Conservation (phyloP, 1,284 basidiomycete species). For the Marasmius sp. region DNA sequence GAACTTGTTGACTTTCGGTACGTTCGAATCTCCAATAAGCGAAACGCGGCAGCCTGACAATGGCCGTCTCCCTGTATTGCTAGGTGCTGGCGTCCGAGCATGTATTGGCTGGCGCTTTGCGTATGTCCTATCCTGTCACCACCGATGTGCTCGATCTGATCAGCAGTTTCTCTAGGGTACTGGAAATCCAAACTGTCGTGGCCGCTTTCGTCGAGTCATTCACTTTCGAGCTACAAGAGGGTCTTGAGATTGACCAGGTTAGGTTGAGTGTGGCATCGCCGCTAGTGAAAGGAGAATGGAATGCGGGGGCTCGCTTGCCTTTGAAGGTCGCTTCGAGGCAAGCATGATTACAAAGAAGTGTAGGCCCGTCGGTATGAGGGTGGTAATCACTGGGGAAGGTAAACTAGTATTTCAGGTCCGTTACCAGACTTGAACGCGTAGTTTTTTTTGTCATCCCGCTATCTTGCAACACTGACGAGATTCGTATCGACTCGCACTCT, state of each 20-base stretch:
- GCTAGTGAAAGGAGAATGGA: neutral
- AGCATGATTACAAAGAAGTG: too few relatives aligned
- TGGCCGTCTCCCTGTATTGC: neutral
- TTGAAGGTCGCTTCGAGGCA: neutral
- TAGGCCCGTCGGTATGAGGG: too few relatives aligned
- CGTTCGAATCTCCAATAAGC: neutral
- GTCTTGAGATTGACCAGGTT: neutral
- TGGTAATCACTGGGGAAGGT: too few relatives aligned
- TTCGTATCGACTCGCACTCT: too few relatives aligned
- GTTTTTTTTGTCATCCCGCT: too few relatives aligned
- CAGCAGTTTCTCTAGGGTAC: neutral
- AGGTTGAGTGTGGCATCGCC: neutral
- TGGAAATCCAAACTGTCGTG: neutral
- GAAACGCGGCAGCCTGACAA: neutral
- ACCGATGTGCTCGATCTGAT: neutral
- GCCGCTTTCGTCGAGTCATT: neutral
- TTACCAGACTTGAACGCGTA: too few relatives aligned
- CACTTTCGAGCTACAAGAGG: neutral
- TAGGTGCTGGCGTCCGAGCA: conserved; percentile 1
- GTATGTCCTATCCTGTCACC: neutral
- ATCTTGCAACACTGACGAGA: too few relatives aligned
- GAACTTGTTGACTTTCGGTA: conserved; percentile 14
- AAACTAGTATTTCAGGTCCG: too few relatives aligned
- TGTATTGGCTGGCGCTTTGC: conserved; percentile 6
- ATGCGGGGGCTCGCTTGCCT: neutral